A percentile compares a stretch with the other conserved stretches of the same genome.
Evolutionary conservation across 225 moss, liverwort and hornwort species (phyloP).

Genomic region (Marchantia paleacea): DNA sequence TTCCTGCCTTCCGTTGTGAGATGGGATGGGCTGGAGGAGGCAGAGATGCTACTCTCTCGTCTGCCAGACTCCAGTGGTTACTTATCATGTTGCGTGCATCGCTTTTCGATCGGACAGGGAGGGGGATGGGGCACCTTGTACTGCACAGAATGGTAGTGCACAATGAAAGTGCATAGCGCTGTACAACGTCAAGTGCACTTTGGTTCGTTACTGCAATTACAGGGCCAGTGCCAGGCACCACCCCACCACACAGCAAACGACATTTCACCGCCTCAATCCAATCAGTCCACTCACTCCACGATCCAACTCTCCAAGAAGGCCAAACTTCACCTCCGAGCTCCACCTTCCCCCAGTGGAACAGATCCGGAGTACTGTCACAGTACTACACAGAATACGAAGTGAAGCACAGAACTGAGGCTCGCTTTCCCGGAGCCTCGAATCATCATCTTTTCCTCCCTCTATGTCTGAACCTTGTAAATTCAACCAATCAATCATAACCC

Average conservation of each 20-base stretch:
- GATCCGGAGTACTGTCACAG: slow-evolving; percentile 1
- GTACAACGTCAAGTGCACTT: not conserved
- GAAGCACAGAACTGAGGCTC: not conserved
- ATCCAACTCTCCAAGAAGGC: not conserved
- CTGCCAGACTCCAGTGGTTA: not conserved
- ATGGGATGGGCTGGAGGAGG: no score
- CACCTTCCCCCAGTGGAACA: not conserved
- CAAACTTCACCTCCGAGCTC: not conserved
- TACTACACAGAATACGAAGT: not conserved
- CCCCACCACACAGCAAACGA: not conserved
- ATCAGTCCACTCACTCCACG: not conserved
- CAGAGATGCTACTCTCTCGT: not conserved
- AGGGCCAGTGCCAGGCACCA: not conserved
- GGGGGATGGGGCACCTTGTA: not conserved
- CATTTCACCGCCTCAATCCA: not conserved
- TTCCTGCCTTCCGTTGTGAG: no score
- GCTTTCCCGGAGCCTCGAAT: not conserved
- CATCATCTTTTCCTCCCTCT: no score
- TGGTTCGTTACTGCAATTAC: not conserved
- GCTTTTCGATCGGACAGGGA: not conserved
- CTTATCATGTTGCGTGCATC: not conserved
- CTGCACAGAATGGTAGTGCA: slow-evolving; percentile 1
- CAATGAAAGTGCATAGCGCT: not conserved
- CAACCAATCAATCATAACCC: not conserved
- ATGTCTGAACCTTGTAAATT: not conserved